phyloP scores from a whole-genome alignment of 163 green algal species.

The Trebouxia gelatinosa region DNA sequence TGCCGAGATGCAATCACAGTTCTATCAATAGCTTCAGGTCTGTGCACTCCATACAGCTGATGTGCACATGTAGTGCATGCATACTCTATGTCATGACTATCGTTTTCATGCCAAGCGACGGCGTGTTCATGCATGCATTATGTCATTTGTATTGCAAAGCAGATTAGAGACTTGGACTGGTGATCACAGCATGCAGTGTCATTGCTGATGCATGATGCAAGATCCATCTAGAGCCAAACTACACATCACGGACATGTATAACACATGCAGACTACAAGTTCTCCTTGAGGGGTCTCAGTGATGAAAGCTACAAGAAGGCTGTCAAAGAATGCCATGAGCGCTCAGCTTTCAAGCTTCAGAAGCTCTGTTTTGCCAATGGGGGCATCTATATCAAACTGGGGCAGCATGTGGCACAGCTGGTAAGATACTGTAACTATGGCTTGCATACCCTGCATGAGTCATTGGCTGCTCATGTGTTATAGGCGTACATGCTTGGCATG shows the following conservation, averaged over 20 bases:
- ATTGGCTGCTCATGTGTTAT: too few species aligned
- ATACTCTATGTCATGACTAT: too few species aligned
- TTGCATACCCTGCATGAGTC: too few species aligned
- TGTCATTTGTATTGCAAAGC: constrained; percentile 44
- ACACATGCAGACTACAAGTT: constrained; percentile 59
- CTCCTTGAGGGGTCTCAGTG: constrained; percentile 44
- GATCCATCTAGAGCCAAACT: background rate
- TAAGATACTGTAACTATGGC: too few species aligned
- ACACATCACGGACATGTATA: background rate
- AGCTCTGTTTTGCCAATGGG: constrained; percentile 82
- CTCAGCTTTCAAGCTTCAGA: constrained; percentile 68
- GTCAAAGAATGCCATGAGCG: constrained; percentile 74
- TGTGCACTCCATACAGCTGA: background rate
- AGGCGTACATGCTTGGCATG: too few species aligned
- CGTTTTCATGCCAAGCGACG: too few species aligned
- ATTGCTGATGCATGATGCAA: background rate
- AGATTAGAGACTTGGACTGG: constrained; percentile 25
- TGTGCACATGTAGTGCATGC: background rate
- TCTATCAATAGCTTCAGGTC: constrained; percentile 56
- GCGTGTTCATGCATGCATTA: background rate
- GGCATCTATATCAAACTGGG: constrained; percentile 91
- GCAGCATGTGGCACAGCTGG: constrained; percentile 87
- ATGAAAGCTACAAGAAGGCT: constrained; percentile 42
- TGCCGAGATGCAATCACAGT: constrained; percentile 53
- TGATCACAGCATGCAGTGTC: background rate